phyloP scores from a whole-genome alignment of 1,284 basidiomycete genomes.

The Tylopilus microsporus region DNA sequence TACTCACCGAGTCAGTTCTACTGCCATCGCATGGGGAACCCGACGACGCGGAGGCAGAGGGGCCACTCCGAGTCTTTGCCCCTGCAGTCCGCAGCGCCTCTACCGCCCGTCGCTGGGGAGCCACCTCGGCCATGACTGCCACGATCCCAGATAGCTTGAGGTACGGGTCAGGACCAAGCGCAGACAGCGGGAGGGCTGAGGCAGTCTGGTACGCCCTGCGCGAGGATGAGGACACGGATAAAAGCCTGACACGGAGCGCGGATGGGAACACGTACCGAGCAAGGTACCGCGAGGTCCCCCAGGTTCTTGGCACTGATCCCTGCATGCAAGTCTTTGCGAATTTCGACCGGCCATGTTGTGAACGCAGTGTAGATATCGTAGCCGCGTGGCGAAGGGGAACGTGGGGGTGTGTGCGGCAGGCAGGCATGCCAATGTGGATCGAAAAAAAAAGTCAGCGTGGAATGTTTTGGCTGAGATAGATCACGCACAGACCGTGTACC shows the following conservation, averaged over 20 bases:
- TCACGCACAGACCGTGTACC: conserved; percentile 53
- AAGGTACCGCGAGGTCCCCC: conserved; percentile 55
- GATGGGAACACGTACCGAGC: conserved; percentile 40
- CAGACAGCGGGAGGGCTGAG: conserved; percentile 43
- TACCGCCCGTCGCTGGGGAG: conserved; percentile 56
- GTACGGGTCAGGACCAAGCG: conserved; percentile 50
- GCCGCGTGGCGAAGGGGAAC: conserved; percentile 31
- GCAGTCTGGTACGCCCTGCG: conserved; percentile 63
- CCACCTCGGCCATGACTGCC: conserved; percentile 56
- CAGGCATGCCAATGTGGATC: not conserved
- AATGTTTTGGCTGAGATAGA: not conserved
- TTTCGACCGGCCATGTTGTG: conserved; percentile 55
- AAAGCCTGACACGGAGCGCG: not conserved
- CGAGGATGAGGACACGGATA: not conserved
- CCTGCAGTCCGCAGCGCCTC: conserved; percentile 47
- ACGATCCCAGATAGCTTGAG: conserved; percentile 72
- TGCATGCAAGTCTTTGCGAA: conserved; percentile 59
- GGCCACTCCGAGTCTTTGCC: conserved; percentile 14
- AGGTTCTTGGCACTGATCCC: conserved; percentile 62
- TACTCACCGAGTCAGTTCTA: conserved; percentile 21
- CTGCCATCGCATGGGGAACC: not conserved
- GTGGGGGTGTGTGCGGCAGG: not conserved
- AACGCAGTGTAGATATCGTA: conserved; percentile 60
- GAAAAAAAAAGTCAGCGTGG: conserved; percentile 6
- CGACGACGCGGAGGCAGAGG: not conserved